Evolutionary conservation across 1,284 basidiomycete genomes (phyloP).

Genomic region (Ustilago xerochloae): DNA sequence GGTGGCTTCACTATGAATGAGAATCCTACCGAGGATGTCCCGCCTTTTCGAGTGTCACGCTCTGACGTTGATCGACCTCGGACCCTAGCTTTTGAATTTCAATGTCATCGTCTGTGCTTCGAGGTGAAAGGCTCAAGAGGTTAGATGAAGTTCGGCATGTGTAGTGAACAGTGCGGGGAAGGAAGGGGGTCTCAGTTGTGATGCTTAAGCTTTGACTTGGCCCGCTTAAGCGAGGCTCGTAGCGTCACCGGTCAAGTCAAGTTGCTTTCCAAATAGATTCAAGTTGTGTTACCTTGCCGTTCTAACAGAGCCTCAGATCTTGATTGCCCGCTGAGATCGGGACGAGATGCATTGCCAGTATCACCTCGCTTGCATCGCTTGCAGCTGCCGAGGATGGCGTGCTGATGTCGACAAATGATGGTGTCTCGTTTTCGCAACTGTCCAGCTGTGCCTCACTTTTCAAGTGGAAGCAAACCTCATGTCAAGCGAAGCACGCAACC

Average conservation of each 20-base stretch:
- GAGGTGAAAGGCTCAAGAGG: background rate
- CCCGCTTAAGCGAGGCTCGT: constrained; percentile 36
- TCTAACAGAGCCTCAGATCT: too few species aligned
- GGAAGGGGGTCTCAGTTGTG: background rate
- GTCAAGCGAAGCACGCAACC: constrained; percentile 35
- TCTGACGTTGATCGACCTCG: too few species aligned
- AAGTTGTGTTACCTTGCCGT: background rate
- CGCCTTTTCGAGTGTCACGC: too few species aligned
- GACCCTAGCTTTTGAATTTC: too few species aligned
- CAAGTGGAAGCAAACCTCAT: background rate
- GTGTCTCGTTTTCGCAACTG: background rate
- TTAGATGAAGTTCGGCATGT: background rate
- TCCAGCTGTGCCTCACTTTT: constrained; percentile 8
- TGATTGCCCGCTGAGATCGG: too few species aligned
- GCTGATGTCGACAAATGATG: constrained; percentile 22
- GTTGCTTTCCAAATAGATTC: background rate
- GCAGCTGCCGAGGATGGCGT: constrained; percentile 15
- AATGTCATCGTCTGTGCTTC: background rate
- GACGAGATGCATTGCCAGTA: too few species aligned
- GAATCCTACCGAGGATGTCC: too few species aligned
- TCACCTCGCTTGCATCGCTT: too few species aligned
- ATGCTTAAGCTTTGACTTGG: background rate
- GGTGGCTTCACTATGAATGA: too few species aligned
- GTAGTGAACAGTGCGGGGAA: constrained; percentile 1
- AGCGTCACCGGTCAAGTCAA: constrained; percentile 8